A percentile compares a stretch with the other conserved stretches of the same genome.
Conservation (phyloP, 345 rosid species). For the Populus nigra region DNA sequence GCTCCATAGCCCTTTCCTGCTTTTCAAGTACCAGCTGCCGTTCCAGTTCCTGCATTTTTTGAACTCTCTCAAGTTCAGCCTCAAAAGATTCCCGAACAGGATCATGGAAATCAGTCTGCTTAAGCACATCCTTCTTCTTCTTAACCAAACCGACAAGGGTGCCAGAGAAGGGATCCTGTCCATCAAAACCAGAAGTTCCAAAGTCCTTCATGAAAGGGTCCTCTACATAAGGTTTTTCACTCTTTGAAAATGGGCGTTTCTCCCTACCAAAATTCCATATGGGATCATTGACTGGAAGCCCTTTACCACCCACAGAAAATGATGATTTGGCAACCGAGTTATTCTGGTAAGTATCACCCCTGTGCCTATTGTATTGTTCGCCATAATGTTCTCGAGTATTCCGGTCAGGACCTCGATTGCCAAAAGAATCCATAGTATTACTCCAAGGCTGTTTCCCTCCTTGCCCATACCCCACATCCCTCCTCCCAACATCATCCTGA, state of each 20-base stretch:
- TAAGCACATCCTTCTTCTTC: constrained; percentile 72
- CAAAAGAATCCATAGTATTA: constrained; percentile 40
- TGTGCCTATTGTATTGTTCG: constrained; percentile 54
- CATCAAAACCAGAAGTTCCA: constrained; percentile 59
- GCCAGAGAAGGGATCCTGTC: constrained; percentile 63
- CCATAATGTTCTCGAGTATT: constrained; percentile 44
- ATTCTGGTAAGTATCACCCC: constrained; percentile 38
- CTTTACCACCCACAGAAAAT: constrained; percentile 45
- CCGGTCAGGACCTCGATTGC: constrained; percentile 45
- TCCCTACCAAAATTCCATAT: constrained; percentile 57
- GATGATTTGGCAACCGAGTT: constrained; percentile 42
- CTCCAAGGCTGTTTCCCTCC: constrained; percentile 68
- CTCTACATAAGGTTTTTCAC: constrained; percentile 65
- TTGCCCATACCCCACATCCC: constrained; percentile 53
- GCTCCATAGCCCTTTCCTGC: constrained; percentile 80
- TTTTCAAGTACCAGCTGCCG: constrained; percentile 67
- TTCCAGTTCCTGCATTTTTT: constrained; percentile 94
- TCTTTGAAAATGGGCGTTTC: constrained; percentile 53
- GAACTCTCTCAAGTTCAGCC: constrained; percentile 98
- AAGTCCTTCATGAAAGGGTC: constrained; percentile 64
- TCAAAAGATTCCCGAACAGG: constrained; percentile 97
- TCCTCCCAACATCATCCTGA: constrained; percentile 51
- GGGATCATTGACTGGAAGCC: constrained; percentile 45
- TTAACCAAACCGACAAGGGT: constrained; percentile 64
- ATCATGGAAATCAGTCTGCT: constrained; percentile 79